A percentile compares a stretch with the other conserved stretches of the same genome.
Evolutionary conservation across 2,329 filamentous ascomycete genomes (phyloP).

Genomic region (Lachnellula arida): DNA sequence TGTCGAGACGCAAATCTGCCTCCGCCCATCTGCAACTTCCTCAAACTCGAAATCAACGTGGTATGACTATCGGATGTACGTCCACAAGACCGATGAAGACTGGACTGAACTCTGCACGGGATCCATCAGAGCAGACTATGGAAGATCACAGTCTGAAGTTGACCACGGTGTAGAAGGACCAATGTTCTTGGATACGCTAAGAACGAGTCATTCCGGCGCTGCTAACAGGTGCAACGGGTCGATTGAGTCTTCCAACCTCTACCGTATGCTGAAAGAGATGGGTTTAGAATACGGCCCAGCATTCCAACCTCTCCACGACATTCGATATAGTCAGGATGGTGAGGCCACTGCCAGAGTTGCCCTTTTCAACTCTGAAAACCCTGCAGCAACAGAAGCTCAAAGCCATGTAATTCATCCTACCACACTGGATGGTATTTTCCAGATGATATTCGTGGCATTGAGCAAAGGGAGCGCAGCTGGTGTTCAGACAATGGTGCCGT

Average conservation of each 20-base stretch:
- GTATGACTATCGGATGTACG: neutral
- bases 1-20: neutral
- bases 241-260: neutral
- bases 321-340: neutral
- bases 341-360: neutral
- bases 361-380: neutral
- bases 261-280: neutral
- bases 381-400: neutral
- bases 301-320: conserved; percentile 1
- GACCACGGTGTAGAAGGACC: neutral
- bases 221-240: neutral
- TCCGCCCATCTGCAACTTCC: neutral
- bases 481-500: neutral
- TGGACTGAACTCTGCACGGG: neutral
- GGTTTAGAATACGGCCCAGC: conserved; percentile 28
- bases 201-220: too few relatives aligned
- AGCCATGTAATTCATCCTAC: conserved; percentile 40
- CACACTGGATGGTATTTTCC: conserved; percentile 40
- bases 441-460: conserved; percentile 15
- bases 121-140: neutral
- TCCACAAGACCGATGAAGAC: neutral
- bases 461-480: neutral
- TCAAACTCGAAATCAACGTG: neutral
- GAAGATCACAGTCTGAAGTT: neutral
- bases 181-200: too few relatives aligned